Evolutionary conservation across 2,329 filamentous ascomycete species (phyloP), one percentile per base, ranked within the genome.

Genomic region (Penicillium brevicompactum): DNA sequence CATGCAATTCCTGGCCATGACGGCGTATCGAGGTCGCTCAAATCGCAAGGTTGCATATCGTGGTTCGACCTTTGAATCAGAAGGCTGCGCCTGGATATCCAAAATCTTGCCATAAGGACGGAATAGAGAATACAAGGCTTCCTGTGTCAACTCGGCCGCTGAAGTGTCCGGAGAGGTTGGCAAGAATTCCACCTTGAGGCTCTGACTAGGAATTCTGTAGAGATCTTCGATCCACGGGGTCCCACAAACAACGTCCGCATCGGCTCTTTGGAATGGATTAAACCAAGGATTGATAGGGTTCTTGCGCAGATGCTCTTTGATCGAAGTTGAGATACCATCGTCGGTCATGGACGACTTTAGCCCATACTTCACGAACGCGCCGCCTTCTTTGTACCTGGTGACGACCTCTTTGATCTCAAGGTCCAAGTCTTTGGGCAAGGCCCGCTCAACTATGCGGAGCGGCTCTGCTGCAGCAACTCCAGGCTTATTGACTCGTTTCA

Each of bases 221-320:
- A 99, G 78, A 70, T 99, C 94, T 68, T 97, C 94, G 2, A 97
- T 83, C 94, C 94, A 99, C 0, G 94, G 94, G 21, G 87, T 85
- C 9, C 94, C 94, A 52, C 85, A 81, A 2, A 99, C 94, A 6
- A 92, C 77, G 22, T 86, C 86, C 3, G 87, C 86, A 46, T 84
- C 83, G 53, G 96, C 87, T 13, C 82, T 77, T 21, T 85, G 82
- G 61, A 96, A 87, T 0, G 92, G 92, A 63, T 88, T 95, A 78
- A 94, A 97, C 90, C 92, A 96, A 2, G 93, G 92, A 57, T 87
- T 90, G 37, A 96, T 84, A 0, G 88, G 88, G 14, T 87, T 82
- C 56, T 91, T 80, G 53, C 82, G 77, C 1, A 97, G 78, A 60
- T 88, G 82, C 31, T 84, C 76, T 22, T 82, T 77, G 4, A 96